Percentiles rank a stretch among this genome's conserved stretches.
phyloP scores from a whole-genome alignment of 2,329 filamentous ascomycete genomes.

The Neurospora sp. region DNA sequence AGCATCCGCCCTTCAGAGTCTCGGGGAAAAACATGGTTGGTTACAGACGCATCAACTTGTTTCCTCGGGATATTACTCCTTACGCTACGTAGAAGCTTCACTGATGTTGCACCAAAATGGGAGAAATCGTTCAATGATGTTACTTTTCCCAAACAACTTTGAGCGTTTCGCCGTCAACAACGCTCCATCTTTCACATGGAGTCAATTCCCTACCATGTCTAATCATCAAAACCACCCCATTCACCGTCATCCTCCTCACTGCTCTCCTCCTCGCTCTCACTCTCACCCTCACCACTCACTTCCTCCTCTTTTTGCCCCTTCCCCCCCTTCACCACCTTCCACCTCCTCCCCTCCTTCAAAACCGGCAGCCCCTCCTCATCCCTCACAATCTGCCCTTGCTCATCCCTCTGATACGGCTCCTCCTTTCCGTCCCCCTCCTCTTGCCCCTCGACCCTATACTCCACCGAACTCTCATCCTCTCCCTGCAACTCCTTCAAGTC shows the following conservation, averaged over 20 bases:
- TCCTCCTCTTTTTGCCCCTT: neutral
- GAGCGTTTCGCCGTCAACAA: neutral
- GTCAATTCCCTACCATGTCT: neutral
- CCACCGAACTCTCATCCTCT: neutral
- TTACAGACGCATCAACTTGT: too few relatives aligned
- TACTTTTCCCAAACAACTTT: neutral
- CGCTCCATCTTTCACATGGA: neutral
- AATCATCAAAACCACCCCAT: conserved; percentile 15
- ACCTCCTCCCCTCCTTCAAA: neutral
- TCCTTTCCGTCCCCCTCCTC: neutral
- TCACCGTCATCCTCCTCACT: conserved; percentile 1
- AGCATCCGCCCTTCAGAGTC: too few relatives aligned
- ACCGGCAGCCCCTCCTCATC: neutral
- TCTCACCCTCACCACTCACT: neutral
- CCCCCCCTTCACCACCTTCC: neutral
- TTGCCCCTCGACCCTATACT: neutral
- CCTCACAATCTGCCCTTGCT: neutral
- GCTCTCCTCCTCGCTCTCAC: neutral
- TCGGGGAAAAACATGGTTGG: too few relatives aligned
- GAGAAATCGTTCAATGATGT: too few relatives aligned
- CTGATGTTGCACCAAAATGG: too few relatives aligned
- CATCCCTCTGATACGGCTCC: neutral
- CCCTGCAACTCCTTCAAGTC: neutral
- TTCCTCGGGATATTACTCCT: too few relatives aligned
- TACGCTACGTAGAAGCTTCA: too few relatives aligned